These are phyloP conservation scores for Mycena haematopus DNA, from an alignment of 768 basidiomycete genomes.

Conservation along the genomic window DNA sequence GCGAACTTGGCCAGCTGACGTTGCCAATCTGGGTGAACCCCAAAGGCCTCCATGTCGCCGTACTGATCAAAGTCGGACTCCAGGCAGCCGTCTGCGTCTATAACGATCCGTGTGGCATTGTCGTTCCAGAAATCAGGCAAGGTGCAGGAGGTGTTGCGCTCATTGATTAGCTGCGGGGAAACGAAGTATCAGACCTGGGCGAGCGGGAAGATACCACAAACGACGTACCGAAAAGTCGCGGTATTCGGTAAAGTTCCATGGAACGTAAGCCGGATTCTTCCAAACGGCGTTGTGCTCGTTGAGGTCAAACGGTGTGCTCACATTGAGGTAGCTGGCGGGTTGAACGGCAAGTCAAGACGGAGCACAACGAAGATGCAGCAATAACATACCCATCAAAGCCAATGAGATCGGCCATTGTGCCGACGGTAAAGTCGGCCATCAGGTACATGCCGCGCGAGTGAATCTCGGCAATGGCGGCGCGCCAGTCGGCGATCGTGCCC, in stretches of 20 bases:
- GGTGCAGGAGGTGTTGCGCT: constrained; percentile 74
- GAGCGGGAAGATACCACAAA: constrained; percentile 10
- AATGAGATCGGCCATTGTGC: constrained; percentile 88
- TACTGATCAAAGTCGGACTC: constrained; percentile 92
- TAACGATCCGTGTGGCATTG: constrained; percentile 66
- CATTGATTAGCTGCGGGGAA: constrained; percentile 61
- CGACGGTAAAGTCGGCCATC: constrained; percentile 93
- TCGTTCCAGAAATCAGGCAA: constrained; percentile 85
- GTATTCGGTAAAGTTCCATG: constrained; percentile 89
- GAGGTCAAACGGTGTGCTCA: constrained; percentile 79
- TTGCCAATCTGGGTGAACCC: constrained; percentile 94
- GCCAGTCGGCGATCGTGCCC: constrained; percentile 86
- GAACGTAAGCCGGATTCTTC: constrained; percentile 77
- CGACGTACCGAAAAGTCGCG: constrained; percentile 73
- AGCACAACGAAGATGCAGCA: constrained; percentile 13
- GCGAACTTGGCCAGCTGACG: constrained; percentile 96
- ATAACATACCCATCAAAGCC: constrained; percentile 78
- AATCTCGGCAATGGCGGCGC: constrained; percentile 71
- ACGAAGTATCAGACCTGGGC: constrained; percentile 6
- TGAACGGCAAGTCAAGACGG: constrained; percentile 5
- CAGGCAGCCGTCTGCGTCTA: constrained; percentile 74
- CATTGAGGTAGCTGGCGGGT: constrained; percentile 70
- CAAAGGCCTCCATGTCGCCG: constrained; percentile 97
- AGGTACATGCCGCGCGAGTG: constrained; percentile 89
- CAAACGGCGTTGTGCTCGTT: constrained; percentile 76